Evolutionary conservation across 306 rosid genomes (phyloP).

Genomic region (Castanospermum australe): DNA sequence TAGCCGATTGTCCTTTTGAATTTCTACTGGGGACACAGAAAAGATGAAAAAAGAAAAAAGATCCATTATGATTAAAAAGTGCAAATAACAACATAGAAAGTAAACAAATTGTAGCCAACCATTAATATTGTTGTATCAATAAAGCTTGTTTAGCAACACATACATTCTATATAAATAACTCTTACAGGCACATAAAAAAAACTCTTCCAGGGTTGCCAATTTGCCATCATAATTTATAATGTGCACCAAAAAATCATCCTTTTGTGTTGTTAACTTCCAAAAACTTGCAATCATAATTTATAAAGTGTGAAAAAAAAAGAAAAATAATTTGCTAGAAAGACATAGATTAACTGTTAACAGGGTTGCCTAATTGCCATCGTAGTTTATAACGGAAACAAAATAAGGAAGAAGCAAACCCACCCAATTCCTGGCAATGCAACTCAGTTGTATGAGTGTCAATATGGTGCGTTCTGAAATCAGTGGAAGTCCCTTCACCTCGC

Average conservation of each 20-base stretch:
- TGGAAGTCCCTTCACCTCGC: too few species aligned
- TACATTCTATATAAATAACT: too few species aligned
- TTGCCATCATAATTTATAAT: not conserved
- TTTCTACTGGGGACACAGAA: constrained; percentile 15
- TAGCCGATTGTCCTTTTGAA: not conserved
- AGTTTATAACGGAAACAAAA: too few species aligned
- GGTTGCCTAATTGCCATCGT: too few species aligned
- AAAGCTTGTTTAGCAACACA: too few species aligned
- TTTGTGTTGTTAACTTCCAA: not conserved
- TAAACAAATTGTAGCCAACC: not conserved
- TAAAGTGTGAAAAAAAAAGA: not conserved
- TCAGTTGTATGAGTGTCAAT: not conserved
- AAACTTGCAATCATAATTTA: not conserved
- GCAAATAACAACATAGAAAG: not conserved
- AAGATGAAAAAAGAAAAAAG: not conserved
- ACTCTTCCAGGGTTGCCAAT: too few species aligned
- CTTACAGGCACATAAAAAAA: too few species aligned
- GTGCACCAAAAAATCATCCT: not conserved
- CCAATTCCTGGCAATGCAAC: not conserved
- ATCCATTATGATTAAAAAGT: not conserved
- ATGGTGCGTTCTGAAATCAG: too few species aligned
- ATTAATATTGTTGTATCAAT: not conserved
- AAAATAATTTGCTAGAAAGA: not conserved
- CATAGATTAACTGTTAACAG: too few species aligned
- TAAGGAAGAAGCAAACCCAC: too few species aligned